A percentile compares a stretch with the other conserved stretches of the same genome.
Evolutionary conservation across 352 stramenopile genomes (phyloP).

Genomic region (Thraustochytrium striatum): DNA sequence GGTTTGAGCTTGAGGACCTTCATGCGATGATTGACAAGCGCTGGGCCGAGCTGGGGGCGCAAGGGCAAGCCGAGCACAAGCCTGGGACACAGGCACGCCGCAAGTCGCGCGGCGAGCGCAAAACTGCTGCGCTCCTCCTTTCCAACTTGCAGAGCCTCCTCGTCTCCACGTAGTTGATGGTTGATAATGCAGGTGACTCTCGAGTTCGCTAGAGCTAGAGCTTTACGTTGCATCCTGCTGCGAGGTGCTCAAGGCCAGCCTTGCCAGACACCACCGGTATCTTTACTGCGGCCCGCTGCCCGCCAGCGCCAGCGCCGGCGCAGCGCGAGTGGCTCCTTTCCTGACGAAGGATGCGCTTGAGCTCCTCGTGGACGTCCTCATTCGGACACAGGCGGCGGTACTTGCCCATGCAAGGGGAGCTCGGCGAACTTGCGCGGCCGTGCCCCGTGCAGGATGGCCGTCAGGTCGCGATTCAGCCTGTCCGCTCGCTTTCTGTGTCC

Average conservation of each 20-base stretch:
- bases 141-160: no score
- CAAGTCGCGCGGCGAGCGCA: no score
- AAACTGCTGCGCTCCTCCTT: no score
- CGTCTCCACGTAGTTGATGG: no score
- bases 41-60: constrained; percentile 26
- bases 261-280: background rate
- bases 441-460: constrained; percentile 4
- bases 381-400: background rate
- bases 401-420: background rate
- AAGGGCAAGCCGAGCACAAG: no score
- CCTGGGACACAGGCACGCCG: no score
- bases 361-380: background rate
- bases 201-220: background rate
- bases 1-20: constrained; percentile 8
- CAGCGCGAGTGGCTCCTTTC: background rate
- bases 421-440: constrained; percentile 6
- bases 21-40: constrained; percentile 32
- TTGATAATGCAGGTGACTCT: no score
- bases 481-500: constrained; percentile 14
- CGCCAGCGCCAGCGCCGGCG: background rate
- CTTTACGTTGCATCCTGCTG: constrained; percentile 12
- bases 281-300: background rate
- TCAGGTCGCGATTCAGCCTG: constrained; percentile 27
- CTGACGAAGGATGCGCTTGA: constrained; percentile 20
- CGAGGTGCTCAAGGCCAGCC: constrained; percentile 22